Evolutionary conservation across 352 stramenopile genomes (phyloP).

Genomic region (Pythium folliculosum): DNA sequence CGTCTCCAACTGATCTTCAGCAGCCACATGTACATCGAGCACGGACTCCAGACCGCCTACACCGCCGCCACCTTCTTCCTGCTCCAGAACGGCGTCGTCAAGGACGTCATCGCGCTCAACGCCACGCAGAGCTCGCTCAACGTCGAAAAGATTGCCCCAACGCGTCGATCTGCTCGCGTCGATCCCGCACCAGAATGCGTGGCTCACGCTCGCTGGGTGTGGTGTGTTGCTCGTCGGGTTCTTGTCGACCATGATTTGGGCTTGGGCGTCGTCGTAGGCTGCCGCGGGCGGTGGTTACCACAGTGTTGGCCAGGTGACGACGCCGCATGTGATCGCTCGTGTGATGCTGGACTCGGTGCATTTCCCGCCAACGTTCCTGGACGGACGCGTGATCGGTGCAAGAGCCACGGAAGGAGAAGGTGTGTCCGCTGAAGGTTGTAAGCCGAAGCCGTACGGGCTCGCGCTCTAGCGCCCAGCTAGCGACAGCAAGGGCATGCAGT

Average conservation of each 20-base stretch:
- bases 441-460: neutral
- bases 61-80: slow-evolving; percentile 8
- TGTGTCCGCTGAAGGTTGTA: too few species aligned
- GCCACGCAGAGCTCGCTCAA: neutral
- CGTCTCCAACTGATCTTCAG: neutral
- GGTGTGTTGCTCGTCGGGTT: neutral
- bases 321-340: neutral
- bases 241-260: neutral
- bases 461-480: neutral
- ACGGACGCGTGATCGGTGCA: neutral
- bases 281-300: neutral
- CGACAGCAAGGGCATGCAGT: too few species aligned
- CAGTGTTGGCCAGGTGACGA: neutral
- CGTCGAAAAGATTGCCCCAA: neutral
- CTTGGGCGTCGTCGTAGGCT: neutral
- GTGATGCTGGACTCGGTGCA: neutral
- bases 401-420: neutral
- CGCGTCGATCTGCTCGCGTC: neutral
- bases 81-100: slow-evolving; percentile 1
- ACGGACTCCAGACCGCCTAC: slow-evolving; percentile 1
- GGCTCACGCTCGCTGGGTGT: neutral
- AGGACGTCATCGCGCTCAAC: neutral
- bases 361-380: neutral
- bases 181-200: neutral
- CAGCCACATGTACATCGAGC: slow-evolving; percentile 7